These are phyloP conservation scores for Tephrocybe sp. DNA, from an alignment of 768 basidiomycete genomes.

Conservation along the genomic window DNA sequence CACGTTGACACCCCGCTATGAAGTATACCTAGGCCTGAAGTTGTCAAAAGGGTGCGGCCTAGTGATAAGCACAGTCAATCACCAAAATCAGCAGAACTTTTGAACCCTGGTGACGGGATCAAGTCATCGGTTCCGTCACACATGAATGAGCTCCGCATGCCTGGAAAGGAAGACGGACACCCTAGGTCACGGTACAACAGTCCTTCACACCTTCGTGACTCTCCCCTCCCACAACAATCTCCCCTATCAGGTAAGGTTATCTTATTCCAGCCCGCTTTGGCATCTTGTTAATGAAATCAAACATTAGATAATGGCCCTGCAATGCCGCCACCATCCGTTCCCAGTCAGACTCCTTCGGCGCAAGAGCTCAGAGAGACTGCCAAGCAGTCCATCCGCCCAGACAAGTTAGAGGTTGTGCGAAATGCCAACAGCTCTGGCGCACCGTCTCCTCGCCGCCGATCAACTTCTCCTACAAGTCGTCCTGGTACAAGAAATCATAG, in stretches of 20 bases:
- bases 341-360: conserved; percentile 77
- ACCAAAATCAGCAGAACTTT: conserved; percentile 27
- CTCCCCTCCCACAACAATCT: conserved; percentile 16
- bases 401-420: conserved; percentile 45
- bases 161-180: conserved; percentile 22
- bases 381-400: conserved; percentile 60
- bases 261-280: conserved; percentile 38
- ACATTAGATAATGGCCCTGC: conserved; percentile 36
- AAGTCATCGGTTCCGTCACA: conserved; percentile 17
- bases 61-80: conserved; percentile 37
- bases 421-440: conserved; percentile 51
- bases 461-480: conserved; percentile 63
- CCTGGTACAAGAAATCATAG: conserved; percentile 73
- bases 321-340: conserved; percentile 79
- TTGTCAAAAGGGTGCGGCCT: conserved; percentile 61
- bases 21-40: conserved; percentile 79
- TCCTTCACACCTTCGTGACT: conserved; percentile 21
- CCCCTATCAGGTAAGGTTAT: conserved; percentile 26
- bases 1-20: conserved; percentile 3
- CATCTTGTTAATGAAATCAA: conserved; percentile 43
- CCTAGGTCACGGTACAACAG: conserved; percentile 27
- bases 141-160: conserved; percentile 17
- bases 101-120: conserved; percentile 12
- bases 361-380: conserved; percentile 82
- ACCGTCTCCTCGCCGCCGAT: conserved; percentile 63